Conservation (phyloP, 2,329 filamentous ascomycete species). For the Diaporthe capsici region DNA sequence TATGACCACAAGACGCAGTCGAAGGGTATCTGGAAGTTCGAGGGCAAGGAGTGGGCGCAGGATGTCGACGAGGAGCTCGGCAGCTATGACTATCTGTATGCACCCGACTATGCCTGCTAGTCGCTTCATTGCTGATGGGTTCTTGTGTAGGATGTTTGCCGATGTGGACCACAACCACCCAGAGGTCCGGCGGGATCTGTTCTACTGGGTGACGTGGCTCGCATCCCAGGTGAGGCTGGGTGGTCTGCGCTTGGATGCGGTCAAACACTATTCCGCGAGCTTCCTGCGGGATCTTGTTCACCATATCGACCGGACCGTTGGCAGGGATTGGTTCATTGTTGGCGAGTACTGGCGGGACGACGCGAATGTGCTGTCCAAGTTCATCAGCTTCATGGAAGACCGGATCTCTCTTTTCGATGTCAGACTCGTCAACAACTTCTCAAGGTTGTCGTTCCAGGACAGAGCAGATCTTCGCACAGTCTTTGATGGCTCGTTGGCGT, state of each 20-base stretch:
- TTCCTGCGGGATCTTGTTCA: constrained; percentile 50
- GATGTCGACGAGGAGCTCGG: constrained; percentile 70
- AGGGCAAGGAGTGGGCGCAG: constrained; percentile 74
- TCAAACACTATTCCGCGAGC: constrained; percentile 53
- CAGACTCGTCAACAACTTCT: constrained; percentile 76
- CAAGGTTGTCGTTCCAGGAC: constrained; percentile 65
- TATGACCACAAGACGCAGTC: constrained; percentile 69
- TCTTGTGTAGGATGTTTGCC: constrained; percentile 51
- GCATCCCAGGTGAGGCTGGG: constrained; percentile 48
- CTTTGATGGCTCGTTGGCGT: constrained; percentile 70
- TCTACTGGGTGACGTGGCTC: constrained; percentile 53
- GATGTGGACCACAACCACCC: constrained; percentile 53
- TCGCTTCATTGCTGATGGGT: too few species aligned
- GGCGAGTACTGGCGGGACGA: constrained; percentile 79
- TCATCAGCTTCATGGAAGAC: constrained; percentile 69
- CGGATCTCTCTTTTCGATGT: constrained; percentile 74
- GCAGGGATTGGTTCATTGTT: constrained; percentile 73
- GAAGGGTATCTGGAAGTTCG: constrained; percentile 76
- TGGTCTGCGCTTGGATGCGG: constrained; percentile 54
- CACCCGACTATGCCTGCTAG: background rate
- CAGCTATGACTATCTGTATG: constrained; percentile 67
- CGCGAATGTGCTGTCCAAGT: constrained; percentile 66
- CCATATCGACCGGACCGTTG: constrained; percentile 49
- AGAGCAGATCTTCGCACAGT: constrained; percentile 71
- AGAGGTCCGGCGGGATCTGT: constrained; percentile 50